A percentile compares a stretch with the other conserved stretches of the same genome.
These are phyloP conservation scores for Obelidium mucronatum DNA, from an alignment of 192 early-diverging fungal genomes.

Conservation along the genomic window DNA sequence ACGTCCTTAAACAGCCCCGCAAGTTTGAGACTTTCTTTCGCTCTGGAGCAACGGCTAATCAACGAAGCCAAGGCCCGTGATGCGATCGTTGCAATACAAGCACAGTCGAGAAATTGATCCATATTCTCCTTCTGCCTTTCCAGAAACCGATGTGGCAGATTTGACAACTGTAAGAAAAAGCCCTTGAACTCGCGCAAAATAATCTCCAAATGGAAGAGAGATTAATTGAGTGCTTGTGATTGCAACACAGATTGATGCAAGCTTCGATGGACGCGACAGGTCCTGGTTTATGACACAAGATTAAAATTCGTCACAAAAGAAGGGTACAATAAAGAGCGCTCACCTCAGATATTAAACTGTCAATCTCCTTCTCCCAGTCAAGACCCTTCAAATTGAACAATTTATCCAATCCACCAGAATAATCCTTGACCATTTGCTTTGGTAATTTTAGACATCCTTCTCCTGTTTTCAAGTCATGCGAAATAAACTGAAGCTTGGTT, in stretches of 20 bases:
- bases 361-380: conserved; percentile 22
- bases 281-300: too few relatives aligned
- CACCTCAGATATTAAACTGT: conserved; percentile 2
- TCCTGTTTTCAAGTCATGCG: conserved; percentile 29
- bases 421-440: conserved; percentile 1
- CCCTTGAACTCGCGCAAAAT: neutral
- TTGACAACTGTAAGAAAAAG: conserved; percentile 7
- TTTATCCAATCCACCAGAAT: conserved; percentile 10
- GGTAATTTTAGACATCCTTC: conserved; percentile 32
- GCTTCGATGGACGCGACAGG: neutral
- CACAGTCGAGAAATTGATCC: conserved; percentile 21
- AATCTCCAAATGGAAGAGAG: conserved; percentile 22
- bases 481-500: neutral
- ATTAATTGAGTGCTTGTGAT: conserved; percentile 30
- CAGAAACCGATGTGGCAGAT: neutral
- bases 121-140: conserved; percentile 9
- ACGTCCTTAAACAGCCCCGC: neutral
- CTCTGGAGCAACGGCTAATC: neutral
- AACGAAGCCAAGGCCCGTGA: conserved; percentile 17
- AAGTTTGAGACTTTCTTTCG: neutral
- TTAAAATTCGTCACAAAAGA: too few relatives aligned
- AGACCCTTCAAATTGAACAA: conserved; percentile 6
- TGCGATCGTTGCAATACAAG: conserved; percentile 6
- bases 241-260: conserved; percentile 18
- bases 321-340: neutral